Evolutionary conservation across 2,329 filamentous ascomycete species (phyloP), one percentile per base, ranked within the genome.

Genomic region (Cladophialophora carrionii): DNA sequence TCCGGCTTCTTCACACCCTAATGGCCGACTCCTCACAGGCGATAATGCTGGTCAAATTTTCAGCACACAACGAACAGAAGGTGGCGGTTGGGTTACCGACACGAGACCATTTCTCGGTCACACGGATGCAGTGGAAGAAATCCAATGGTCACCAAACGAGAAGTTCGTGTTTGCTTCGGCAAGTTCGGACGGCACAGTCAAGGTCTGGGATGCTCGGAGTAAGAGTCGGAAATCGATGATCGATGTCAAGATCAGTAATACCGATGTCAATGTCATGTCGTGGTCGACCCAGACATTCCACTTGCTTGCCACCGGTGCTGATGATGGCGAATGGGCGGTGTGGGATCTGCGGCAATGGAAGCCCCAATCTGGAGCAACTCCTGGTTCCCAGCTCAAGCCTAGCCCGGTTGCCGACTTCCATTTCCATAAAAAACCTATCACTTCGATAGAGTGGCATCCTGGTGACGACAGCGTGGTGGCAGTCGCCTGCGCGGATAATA

Each of bases 321-420:
- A 99, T 74, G 92, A 97, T 75, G 95, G 95, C 43, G 88, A 89
- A 60, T 98, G 94, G 92, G 92, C 86, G 1, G 93, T 98, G 26
- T 99, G 95, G 95, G 95, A 99, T 77, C 81, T 99, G 74, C 87
- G 95, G 61, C 90, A 96, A 78, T 98, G 94, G 94, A 97, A 96
- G 81, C 87, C 88, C 2, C 82, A 81, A 29, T 26, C 69, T 77
- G 76, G 63, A 76, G 81, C 34, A 80, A 84, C 57, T 73, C 77
- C 60, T 74, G 80, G 62, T 72, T 75, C 55, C 71, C 81, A 76
- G 55, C 73, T 77, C 71, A 85, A 83, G 80, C 89, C 90, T 5
- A 88, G 88, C 55, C 90, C 95, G 0, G 90, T 98, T n/a, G 95
- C 95, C 3, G 90, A 89, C 72, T 99, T 98, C 80, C 85, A 88